These are phyloP conservation scores for Brassica cretica DNA, from an alignment of 345 rosid genomes.

Conservation along the genomic window DNA sequence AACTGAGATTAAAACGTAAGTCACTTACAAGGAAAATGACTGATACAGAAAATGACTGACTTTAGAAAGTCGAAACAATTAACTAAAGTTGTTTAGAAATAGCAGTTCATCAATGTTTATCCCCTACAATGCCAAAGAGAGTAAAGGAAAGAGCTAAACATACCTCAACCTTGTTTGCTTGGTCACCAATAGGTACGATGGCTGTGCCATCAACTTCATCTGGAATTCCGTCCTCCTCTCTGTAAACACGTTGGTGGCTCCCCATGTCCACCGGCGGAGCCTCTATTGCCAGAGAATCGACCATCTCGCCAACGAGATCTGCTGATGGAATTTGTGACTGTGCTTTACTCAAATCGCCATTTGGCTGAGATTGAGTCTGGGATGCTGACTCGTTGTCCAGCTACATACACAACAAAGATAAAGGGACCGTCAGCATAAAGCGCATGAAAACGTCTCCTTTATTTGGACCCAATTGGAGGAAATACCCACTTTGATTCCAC, in stretches of 20 bases:
- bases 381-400: constrained; percentile 60
- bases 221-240: constrained; percentile 39
- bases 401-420: constrained; percentile 20
- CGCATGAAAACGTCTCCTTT: not conserved
- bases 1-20: not conserved
- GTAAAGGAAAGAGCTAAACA: constrained; percentile 18
- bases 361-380: constrained; percentile 46
- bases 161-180: constrained; percentile 73
- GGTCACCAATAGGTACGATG: constrained; percentile 74
- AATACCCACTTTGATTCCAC: constrained; percentile 51
- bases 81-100: not conserved
- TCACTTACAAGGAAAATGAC: not conserved
- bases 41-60: not conserved
- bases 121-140: constrained; percentile 11
- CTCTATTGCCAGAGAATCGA: constrained; percentile 87
- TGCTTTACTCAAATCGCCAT: constrained; percentile 56
- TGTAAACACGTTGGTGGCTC: not conserved
- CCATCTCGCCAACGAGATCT: constrained; percentile 77
- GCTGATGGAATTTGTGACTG: constrained; percentile 62
- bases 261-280: constrained; percentile 45
- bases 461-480: constrained; percentile 20
- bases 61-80: not conserved
- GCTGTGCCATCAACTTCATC: constrained; percentile 66
- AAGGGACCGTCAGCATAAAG: not conserved
- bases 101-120: not conserved